phyloP scores from a whole-genome alignment of 2,329 filamentous ascomycete species.

The Calycina marina region DNA sequence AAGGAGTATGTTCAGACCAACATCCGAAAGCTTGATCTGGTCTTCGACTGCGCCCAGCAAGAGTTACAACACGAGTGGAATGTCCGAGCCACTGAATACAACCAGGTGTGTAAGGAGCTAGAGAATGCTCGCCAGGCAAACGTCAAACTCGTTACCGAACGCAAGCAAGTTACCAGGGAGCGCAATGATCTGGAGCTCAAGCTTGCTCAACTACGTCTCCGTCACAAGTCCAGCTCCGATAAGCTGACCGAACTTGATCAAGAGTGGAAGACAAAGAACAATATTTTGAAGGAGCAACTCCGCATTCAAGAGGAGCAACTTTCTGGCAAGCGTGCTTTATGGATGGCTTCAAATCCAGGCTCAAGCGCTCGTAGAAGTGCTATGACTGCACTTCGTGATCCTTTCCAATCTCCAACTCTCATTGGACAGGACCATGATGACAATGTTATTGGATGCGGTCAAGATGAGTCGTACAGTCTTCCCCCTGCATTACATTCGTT shows the following conservation, averaged over 20 bases:
- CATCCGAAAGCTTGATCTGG: conserved; percentile 1
- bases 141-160: not conserved
- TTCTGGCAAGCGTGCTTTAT: conserved; percentile 12
- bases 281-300: conserved; percentile 7
- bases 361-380: conserved; percentile 7
- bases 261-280: conserved; percentile 3
- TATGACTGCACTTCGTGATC: conserved; percentile 9
- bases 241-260: conserved; percentile 3
- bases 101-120: no score
- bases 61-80: not conserved
- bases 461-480: no score
- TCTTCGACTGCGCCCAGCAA: conserved; percentile 3
- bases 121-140: no score
- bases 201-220: not conserved
- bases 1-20: conserved; percentile 1
- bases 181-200: not conserved
- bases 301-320: conserved; percentile 7
- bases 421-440: no score
- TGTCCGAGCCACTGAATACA: not conserved
- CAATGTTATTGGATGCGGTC: no score
- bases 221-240: conserved; percentile 2
- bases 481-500: no score
- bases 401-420: no score
- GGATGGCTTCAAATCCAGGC: conserved; percentile 11
- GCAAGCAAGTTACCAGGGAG: not conserved